Evolutionary conservation across 2,329 filamentous ascomycete genomes (phyloP).

Genomic region (Calonectria honghensis): DNA sequence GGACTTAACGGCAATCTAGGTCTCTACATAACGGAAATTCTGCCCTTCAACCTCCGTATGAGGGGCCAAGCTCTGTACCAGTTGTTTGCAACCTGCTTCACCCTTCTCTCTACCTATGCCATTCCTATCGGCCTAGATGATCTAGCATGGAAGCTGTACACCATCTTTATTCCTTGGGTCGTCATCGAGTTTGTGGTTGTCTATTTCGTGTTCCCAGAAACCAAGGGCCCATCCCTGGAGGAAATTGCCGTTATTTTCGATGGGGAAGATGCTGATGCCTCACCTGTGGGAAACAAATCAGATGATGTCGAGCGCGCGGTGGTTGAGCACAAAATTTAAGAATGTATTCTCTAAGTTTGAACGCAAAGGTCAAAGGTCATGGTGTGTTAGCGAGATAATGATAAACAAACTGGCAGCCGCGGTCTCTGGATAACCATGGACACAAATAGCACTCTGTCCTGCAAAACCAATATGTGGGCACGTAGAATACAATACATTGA

Average conservation of each 20-base stretch:
- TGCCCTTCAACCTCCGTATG: slow-evolving; percentile 57
- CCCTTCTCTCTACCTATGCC: slow-evolving; percentile 33
- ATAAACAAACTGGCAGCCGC: too few species aligned
- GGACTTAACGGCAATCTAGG: slow-evolving; percentile 40
- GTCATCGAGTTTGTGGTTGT: slow-evolving; percentile 25
- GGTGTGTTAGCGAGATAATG: too few species aligned
- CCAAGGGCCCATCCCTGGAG: slow-evolving; percentile 32
- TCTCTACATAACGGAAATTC: slow-evolving; percentile 59
- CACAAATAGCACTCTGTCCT: too few species aligned
- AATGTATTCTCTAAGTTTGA: too few species aligned
- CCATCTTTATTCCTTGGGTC: slow-evolving; percentile 34
- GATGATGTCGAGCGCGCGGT: too few species aligned
- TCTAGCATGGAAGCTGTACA: slow-evolving; percentile 29
- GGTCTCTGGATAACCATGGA: too few species aligned
- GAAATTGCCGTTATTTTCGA: slow-evolving; percentile 33
- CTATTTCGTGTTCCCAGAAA: slow-evolving; percentile 34
- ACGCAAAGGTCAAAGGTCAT: too few species aligned
- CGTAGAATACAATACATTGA: too few species aligned
- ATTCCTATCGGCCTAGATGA: slow-evolving; percentile 29
- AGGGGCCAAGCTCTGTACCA: slow-evolving; percentile 23
- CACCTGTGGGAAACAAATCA: too few species aligned
- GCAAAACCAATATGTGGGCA: too few species aligned
- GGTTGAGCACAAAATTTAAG: too few species aligned
- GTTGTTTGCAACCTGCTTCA: slow-evolving; percentile 19
- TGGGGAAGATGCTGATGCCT: neutral